These are phyloP conservation scores for Cryoendolithus antarcticus DNA, from an alignment of 2,329 filamentous ascomycete genomes.

Conservation along the genomic window DNA sequence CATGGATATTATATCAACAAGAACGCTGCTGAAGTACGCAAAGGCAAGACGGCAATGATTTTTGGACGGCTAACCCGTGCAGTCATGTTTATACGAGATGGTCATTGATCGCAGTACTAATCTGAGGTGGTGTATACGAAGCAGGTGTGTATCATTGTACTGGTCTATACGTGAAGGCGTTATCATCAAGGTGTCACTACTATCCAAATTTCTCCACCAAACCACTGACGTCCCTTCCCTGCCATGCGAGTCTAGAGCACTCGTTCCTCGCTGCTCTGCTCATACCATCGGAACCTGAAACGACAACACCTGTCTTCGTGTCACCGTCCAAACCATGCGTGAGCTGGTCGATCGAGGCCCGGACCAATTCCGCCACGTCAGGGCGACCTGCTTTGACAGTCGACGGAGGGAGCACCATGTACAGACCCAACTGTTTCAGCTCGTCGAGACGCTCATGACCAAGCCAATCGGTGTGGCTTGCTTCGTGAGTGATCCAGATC, in stretches of 20 bases:
- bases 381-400: slow-evolving; percentile 43
- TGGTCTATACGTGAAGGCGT: no score
- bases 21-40: no score
- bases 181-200: no score
- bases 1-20: no score
- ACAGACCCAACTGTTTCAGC: slow-evolving; percentile 36
- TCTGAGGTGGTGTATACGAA: no score
- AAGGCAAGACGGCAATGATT: no score
- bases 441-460: slow-evolving; percentile 37
- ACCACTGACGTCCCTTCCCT: slow-evolving; percentile 40
- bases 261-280: slow-evolving; percentile 49
- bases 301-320: slow-evolving; percentile 35
- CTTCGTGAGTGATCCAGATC: slow-evolving; percentile 47
- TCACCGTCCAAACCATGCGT: slow-evolving; percentile 5
- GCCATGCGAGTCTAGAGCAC: slow-evolving; percentile 37
- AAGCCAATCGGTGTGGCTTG: slow-evolving; percentile 43
- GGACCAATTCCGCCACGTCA: slow-evolving; percentile 36
- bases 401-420: slow-evolving; percentile 42
- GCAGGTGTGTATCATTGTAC: no score
- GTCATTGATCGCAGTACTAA: no score
- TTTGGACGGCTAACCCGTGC: no score
- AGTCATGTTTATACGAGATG: no score
- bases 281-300: slow-evolving; percentile 51
- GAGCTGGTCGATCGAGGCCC: slow-evolving; percentile 24
- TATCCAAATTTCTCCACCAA: slow-evolving; percentile 58